phyloP scores from a whole-genome alignment of 805 yeast species.

The Ogataea thermomethanolica region DNA sequence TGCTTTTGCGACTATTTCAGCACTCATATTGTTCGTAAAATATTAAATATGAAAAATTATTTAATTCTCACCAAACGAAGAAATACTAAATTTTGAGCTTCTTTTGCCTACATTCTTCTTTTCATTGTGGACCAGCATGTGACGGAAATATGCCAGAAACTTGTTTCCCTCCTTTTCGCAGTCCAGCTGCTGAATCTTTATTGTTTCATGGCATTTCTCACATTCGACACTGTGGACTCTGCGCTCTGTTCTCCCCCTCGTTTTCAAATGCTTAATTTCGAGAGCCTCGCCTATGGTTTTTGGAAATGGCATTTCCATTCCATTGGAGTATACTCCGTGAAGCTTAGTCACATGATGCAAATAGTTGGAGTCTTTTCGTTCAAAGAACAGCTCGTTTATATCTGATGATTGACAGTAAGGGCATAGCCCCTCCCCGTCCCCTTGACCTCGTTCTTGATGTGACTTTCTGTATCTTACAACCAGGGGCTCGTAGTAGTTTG shows the following conservation, averaged over 20 bases:
- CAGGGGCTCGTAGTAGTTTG: slow-evolving; percentile 23
- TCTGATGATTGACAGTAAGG: slow-evolving; percentile 27
- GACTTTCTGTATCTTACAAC: slow-evolving; percentile 22
- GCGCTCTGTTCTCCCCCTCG: slow-evolving; percentile 16
- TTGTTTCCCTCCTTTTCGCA: slow-evolving; percentile 19
- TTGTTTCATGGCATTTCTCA: slow-evolving; percentile 18
- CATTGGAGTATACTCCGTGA: slow-evolving; percentile 33
- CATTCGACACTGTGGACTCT: slow-evolving; percentile 25
- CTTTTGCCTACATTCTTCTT: slow-evolving; percentile 23
- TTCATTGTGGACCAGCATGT: slow-evolving; percentile 27
- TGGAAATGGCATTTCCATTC: slow-evolving; percentile 30
- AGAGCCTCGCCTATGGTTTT: slow-evolving; percentile 19
- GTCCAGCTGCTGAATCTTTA: slow-evolving; percentile 22
- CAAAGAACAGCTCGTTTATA: slow-evolving; percentile 21
- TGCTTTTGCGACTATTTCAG: slow-evolving; percentile 43
- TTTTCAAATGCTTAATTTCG: slow-evolving; percentile 17
- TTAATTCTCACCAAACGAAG: slow-evolving; percentile 1
- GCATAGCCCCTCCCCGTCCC: slow-evolving; percentile 29
- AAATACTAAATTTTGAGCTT: slow-evolving; percentile 6
- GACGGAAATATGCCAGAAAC: slow-evolving; percentile 29
- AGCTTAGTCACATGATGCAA: slow-evolving; percentile 33
- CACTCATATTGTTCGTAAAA: slow-evolving; percentile 55
- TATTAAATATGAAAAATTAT: neutral
- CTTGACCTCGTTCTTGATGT: slow-evolving; percentile 13
- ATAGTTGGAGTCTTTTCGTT: slow-evolving; percentile 26